A percentile compares a stretch with the other conserved stretches of the same genome.
Conservation (phyloP, 1,284 basidiomycete species). For the Lignosus rhinocerotis region DNA sequence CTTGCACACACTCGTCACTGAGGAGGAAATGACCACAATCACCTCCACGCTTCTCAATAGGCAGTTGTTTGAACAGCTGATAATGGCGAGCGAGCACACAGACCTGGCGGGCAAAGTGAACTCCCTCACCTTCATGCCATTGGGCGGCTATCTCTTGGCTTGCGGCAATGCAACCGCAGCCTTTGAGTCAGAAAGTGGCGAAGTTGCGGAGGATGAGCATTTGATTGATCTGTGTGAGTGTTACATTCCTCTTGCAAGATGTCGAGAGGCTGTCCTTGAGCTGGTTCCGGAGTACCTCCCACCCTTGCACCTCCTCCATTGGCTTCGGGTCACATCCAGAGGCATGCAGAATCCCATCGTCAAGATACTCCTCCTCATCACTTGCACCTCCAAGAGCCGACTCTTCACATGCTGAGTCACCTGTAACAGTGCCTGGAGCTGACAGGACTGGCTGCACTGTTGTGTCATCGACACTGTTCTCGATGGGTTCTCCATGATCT, state of each 20-base stretch:
- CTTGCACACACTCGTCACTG: constrained; percentile 31
- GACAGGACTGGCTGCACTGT: no score
- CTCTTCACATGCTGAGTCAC: no score
- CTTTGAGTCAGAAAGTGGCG: constrained; percentile 37
- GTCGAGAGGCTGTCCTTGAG: constrained; percentile 47
- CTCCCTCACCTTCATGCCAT: constrained; percentile 34
- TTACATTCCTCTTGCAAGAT: constrained; percentile 19
- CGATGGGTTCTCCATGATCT: no score
- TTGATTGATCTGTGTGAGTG: constrained; percentile 31
- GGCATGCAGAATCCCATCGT: no score
- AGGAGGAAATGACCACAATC: constrained; percentile 26
- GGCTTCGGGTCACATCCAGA: no score
- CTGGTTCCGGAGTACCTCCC: background rate
- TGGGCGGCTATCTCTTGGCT: constrained; percentile 36
- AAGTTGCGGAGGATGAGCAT: constrained; percentile 37
- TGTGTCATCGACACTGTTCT: no score
- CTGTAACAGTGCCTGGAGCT: no score
- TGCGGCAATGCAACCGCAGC: constrained; percentile 28
- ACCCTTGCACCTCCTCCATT: background rate
- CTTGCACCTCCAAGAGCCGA: no score
- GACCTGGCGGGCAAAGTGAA: constrained; percentile 32
- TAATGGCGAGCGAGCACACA: constrained; percentile 37
- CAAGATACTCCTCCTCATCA: no score
- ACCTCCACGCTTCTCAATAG: constrained; percentile 33
- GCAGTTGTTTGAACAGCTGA: constrained; percentile 39